These are phyloP conservation scores for Malassezia restricta DNA, from an alignment of 1,284 basidiomycete genomes.

Conservation along the genomic window DNA sequence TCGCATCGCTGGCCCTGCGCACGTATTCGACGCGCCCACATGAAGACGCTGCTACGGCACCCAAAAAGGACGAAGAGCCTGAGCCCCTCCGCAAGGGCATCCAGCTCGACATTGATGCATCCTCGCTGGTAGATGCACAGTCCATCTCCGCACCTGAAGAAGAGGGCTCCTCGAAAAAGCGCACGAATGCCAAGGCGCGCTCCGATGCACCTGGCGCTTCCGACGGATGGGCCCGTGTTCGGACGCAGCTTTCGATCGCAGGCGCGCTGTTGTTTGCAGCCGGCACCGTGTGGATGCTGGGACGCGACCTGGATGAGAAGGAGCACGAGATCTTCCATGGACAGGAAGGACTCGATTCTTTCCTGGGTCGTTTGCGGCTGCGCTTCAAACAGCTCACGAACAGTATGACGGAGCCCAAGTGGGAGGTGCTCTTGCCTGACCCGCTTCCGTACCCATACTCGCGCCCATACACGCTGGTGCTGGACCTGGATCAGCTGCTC, in stretches of 20 bases:
- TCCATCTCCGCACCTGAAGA: slow-evolving; percentile 3
- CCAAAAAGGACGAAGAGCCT: neutral
- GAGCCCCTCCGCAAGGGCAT: neutral
- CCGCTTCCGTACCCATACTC: slow-evolving; percentile 70
- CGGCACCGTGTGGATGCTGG: slow-evolving; percentile 15
- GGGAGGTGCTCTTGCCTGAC: slow-evolving; percentile 79
- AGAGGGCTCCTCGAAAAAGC: neutral
- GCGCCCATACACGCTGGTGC: slow-evolving; percentile 78
- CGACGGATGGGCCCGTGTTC: neutral
- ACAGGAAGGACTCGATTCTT: slow-evolving; percentile 18
- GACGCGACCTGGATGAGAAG: slow-evolving; percentile 15
- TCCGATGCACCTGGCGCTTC: slow-evolving; percentile 1
- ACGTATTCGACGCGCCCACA: no score
- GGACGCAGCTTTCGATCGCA: slow-evolving; percentile 4
- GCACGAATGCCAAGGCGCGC: slow-evolving; percentile 14
- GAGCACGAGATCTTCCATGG: slow-evolving; percentile 16
- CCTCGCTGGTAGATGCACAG: slow-evolving; percentile 4
- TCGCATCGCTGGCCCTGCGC: no score
- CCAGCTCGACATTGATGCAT: slow-evolving; percentile 14
- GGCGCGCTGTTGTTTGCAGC: neutral
- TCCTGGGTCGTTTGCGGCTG: slow-evolving; percentile 34
- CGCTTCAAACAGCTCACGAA: slow-evolving; percentile 27
- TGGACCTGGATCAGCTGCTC: slow-evolving; percentile 84
- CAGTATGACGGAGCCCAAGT: slow-evolving; percentile 55
- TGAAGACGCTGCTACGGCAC: no score